These are phyloP conservation scores for Mycena citricolor DNA, from an alignment of 1,284 basidiomycete species.

Conservation along the genomic window DNA sequence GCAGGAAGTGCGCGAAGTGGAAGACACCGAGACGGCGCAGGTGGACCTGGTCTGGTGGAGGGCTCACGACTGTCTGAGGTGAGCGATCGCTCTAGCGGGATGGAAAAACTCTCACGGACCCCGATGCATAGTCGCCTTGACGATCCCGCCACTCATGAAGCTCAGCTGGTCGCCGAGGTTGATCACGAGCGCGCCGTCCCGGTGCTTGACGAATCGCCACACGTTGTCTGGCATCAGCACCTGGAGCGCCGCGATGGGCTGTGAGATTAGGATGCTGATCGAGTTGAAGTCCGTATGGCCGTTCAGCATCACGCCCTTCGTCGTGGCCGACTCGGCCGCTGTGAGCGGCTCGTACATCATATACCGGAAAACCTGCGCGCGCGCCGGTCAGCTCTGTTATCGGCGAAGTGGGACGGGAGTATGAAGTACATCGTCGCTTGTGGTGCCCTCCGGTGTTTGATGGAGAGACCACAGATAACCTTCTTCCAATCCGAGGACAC, in stretches of 20 bases:
- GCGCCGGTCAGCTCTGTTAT: background rate
- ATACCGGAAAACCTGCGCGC: conserved; percentile 40
- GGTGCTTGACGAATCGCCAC: conserved; percentile 49
- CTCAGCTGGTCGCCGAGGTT: conserved; percentile 47
- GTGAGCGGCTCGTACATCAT: conserved; percentile 46
- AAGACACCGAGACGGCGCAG: conserved; percentile 44
- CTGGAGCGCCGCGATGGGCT: conserved; percentile 50
- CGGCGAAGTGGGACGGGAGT: background rate
- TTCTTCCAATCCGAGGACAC: conserved; percentile 34
- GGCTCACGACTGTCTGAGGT: conserved; percentile 38
- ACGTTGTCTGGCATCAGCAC: conserved; percentile 45
- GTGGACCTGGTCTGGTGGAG: conserved; percentile 42
- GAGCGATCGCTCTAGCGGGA: too few species aligned
- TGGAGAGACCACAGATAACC: conserved; percentile 36
- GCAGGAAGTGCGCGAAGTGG: conserved; percentile 41
- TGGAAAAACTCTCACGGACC: conserved; percentile 29
- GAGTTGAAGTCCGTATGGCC: conserved; percentile 47
- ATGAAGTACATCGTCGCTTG: conserved; percentile 32
- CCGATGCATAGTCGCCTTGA: conserved; percentile 47
- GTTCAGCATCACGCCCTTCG: conserved; percentile 41
- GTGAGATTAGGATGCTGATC: conserved; percentile 41
- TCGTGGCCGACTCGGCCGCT: conserved; percentile 33
- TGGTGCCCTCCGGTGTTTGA: conserved; percentile 28
- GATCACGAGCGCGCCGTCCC: conserved; percentile 40
- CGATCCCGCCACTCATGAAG: conserved; percentile 43